phyloP scores from a whole-genome alignment of 1,284 basidiomycete species.

The Tilletia walkeri region DNA sequence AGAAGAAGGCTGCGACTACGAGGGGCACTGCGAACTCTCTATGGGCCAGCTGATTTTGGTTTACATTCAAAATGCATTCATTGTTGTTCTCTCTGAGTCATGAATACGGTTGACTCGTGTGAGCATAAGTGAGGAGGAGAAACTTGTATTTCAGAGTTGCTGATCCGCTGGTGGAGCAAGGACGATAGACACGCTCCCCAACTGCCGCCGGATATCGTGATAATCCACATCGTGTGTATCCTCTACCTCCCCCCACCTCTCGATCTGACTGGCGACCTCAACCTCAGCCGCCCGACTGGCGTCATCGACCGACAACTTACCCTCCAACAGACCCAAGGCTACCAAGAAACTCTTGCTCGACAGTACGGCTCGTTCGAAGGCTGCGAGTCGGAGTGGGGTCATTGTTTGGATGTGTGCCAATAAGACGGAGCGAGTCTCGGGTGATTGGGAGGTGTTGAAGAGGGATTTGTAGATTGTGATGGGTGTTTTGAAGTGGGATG shows the following conservation, averaged over 20 bases:
- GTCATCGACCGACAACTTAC: slow-evolving; percentile 69
- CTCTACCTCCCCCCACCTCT: slow-evolving; percentile 97
- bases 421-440: slow-evolving; percentile 19
- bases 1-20: slow-evolving; percentile 9
- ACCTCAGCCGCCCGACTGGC: slow-evolving; percentile 83
- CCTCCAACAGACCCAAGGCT: slow-evolving; percentile 76
- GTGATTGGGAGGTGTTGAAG: slow-evolving; percentile 32
- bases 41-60: not conserved
- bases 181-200: slow-evolving; percentile 58
- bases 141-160: too few relatives aligned
- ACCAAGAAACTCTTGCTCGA: slow-evolving; percentile 89
- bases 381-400: slow-evolving; percentile 55
- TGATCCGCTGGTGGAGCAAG: not conserved
- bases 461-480: slow-evolving; percentile 34
- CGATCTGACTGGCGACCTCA: slow-evolving; percentile 91
- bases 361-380: slow-evolving; percentile 87
- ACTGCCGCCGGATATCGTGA: slow-evolving; percentile 81
- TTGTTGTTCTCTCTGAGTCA: too few relatives aligned
- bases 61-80: too few relatives aligned
- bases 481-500: slow-evolving; percentile 63
- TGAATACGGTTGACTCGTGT: too few relatives aligned
- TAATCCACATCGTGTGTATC: slow-evolving; percentile 79
- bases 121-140: too few relatives aligned
- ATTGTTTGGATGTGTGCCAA: slow-evolving; percentile 19
- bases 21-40: not conserved